phyloP scores from a whole-genome alignment of 306 rosid species.

The Trifolium repens region DNA sequence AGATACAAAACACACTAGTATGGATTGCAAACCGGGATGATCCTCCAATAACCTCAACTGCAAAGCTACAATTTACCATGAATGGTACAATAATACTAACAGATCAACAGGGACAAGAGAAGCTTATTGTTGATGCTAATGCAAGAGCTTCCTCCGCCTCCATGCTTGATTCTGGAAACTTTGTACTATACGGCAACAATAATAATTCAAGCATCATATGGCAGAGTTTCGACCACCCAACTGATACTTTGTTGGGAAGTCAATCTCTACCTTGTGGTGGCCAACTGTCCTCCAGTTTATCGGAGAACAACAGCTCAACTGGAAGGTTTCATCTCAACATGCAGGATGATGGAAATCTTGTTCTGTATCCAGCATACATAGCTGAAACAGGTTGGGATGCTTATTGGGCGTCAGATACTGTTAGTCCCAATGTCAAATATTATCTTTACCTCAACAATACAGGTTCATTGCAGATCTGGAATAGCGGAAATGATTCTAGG shows the following conservation, averaged over 20 bases:
- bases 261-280: slow-evolving; percentile 30
- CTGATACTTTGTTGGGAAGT: slow-evolving; percentile 41
- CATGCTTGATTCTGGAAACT: slow-evolving; percentile 52
- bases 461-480: neutral
- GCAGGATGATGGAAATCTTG: slow-evolving; percentile 47
- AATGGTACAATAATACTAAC: slow-evolving; percentile 36
- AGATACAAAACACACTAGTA: neutral
- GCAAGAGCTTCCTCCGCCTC: slow-evolving; percentile 44
- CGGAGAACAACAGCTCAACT: slow-evolving; percentile 16
- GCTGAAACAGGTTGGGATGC: neutral
- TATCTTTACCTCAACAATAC: slow-evolving; percentile 35
- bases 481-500: neutral
- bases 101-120: neutral
- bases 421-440: accelerated
- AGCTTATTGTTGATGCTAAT: slow-evolving; percentile 20
- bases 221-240: slow-evolving; percentile 51
- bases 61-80: slow-evolving; percentile 31
- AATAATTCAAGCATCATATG: slow-evolving; percentile 18
- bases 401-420: slow-evolving; percentile 29
- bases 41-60: slow-evolving; percentile 37
- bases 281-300: slow-evolving; percentile 30
- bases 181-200: slow-evolving; percentile 25
- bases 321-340: slow-evolving; percentile 40
- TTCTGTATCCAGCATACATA: slow-evolving; percentile 37
- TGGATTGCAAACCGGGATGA: slow-evolving; percentile 49